These are phyloP conservation scores for Strobilomyces echinocephalus DNA, from an alignment of 768 basidiomycete species.

Conservation along the genomic window DNA sequence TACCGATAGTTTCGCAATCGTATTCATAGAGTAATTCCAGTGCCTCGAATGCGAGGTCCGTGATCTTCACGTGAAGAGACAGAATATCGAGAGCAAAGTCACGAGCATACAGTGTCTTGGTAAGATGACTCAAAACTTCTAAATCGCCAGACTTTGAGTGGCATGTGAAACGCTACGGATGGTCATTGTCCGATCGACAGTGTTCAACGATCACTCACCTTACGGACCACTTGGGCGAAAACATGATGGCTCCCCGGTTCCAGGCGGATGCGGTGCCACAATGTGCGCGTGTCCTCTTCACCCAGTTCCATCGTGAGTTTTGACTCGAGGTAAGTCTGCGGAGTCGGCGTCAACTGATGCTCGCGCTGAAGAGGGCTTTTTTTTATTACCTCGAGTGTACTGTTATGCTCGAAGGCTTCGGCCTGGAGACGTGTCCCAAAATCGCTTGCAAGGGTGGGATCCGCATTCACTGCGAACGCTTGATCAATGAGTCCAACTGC, in stretches of 20 bases:
- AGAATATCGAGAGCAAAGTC: slow-evolving; percentile 63
- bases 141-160: slow-evolving; percentile 53
- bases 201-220: slow-evolving; percentile 38
- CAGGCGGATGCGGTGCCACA: slow-evolving; percentile 42
- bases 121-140: slow-evolving; percentile 67
- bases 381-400: slow-evolving; percentile 55
- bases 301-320: slow-evolving; percentile 51
- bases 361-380: background rate
- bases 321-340: slow-evolving; percentile 45
- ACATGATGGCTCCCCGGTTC: slow-evolving; percentile 54
- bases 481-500: slow-evolving; percentile 52
- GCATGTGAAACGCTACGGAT: slow-evolving; percentile 52
- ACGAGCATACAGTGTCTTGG: slow-evolving; percentile 56
- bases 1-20: slow-evolving; percentile 78
- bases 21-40: slow-evolving; percentile 63
- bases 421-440: slow-evolving; percentile 43
- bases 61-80: slow-evolving; percentile 61
- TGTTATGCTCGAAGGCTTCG: slow-evolving; percentile 59
- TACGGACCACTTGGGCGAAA: slow-evolving; percentile 53
- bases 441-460: slow-evolving; percentile 49
- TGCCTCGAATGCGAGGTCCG: slow-evolving; percentile 59
- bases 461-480: slow-evolving; percentile 45
- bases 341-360: slow-evolving; percentile 4
- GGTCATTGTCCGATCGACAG: background rate
- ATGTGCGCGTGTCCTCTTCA: slow-evolving; percentile 32